Conservation (phyloP, 441 rosid genomes). For the Euphorbia schlechtendalii region DNA sequence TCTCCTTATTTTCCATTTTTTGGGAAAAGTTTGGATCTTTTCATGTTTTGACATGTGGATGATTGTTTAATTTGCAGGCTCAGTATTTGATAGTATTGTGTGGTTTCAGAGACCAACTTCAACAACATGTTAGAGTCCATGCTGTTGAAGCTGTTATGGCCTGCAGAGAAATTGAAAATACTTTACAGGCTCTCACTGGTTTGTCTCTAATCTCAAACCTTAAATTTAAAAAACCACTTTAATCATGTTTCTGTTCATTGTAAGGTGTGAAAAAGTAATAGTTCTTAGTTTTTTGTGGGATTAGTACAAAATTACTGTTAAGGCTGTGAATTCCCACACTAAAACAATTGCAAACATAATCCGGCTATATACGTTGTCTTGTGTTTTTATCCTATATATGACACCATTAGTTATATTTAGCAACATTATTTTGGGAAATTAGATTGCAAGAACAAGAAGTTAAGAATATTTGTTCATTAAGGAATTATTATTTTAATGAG, state of each 20-base stretch:
- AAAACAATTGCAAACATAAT: too few relatives aligned
- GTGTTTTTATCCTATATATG: too few relatives aligned
- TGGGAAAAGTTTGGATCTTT: background rate
- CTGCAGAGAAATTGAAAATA: slow-evolving; percentile 89
- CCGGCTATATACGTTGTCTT: too few relatives aligned
- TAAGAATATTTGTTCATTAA: background rate
- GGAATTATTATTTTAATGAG: slow-evolving; percentile 2
- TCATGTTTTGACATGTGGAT: slow-evolving; percentile 9
- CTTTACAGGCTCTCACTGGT: slow-evolving; percentile 92
- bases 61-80: slow-evolving; percentile 36
- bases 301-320: background rate
- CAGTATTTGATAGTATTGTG: slow-evolving; percentile 83
- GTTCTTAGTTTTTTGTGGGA: background rate
- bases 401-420: too few relatives aligned
- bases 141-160: slow-evolving; percentile 99
- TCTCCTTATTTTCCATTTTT: background rate
- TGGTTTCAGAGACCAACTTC: slow-evolving; percentile 92
- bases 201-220: slow-evolving; percentile 13
- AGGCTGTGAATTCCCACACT: too few relatives aligned
- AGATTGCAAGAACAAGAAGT: too few relatives aligned
- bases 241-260: background rate
- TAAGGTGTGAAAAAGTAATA: background rate
- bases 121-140: slow-evolving; percentile 94
- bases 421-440: background rate
- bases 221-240: background rate